Evolutionary conservation across 257 asterid species (phyloP).

Genomic region (Salvia miltiorrhiza): DNA sequence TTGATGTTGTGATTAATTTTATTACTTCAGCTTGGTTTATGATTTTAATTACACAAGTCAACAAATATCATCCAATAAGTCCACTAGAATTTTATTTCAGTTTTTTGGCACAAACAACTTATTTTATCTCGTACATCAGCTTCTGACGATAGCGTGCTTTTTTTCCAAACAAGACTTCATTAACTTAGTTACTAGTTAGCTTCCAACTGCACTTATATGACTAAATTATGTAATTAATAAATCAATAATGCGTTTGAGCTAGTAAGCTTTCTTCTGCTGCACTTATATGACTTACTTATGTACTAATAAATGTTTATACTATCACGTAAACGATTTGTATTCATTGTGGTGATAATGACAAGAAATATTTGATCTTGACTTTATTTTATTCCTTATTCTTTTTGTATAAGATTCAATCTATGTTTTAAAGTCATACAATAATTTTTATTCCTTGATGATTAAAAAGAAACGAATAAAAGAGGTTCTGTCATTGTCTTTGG

Average conservation of each 20-base stretch:
- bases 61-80: background rate
- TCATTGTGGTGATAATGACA: slow-evolving; percentile 19
- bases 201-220: background rate
- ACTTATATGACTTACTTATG: background rate
- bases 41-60: slow-evolving; percentile 1
- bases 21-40: background rate
- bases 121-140: background rate
- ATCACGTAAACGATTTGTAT: background rate
- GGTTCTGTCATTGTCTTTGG: slow-evolving; percentile 15
- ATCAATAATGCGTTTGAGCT: background rate
- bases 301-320: background rate
- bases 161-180: background rate
- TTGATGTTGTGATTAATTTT: background rate
- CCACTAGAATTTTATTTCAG: background rate
- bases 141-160: background rate
- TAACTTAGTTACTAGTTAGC: no score
- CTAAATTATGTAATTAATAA: background rate
- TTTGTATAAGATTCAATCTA: background rate
- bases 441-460: slow-evolving; percentile 10
- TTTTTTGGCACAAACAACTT: background rate
- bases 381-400: background rate
- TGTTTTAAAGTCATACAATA: slow-evolving; percentile 21
- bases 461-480: slow-evolving; percentile 11
- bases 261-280: background rate
- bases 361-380: slow-evolving; percentile 30